These are phyloP conservation scores for Trypanosoma platydactyli DNA, from an alignment of 208 protist genomes.

Conservation along the genomic window DNA sequence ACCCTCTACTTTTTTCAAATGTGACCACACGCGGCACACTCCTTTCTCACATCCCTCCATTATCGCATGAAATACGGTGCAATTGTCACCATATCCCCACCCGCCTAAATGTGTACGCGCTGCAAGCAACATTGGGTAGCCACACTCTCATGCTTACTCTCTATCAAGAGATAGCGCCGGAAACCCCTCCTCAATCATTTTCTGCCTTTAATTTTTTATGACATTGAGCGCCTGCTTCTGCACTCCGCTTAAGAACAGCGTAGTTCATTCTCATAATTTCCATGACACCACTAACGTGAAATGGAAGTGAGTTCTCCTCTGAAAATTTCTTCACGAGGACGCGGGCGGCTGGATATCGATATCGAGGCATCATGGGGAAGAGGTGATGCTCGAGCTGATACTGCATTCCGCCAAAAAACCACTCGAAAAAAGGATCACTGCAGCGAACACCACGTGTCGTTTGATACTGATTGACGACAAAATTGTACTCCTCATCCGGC, in stretches of 20 bases:
- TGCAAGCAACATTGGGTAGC: too few relatives aligned
- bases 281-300: slow-evolving; percentile 63
- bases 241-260: slow-evolving; percentile 40
- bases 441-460: slow-evolving; percentile 73
- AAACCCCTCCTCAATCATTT: neutral
- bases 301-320: slow-evolving; percentile 67
- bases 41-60: too few relatives aligned
- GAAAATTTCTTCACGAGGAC: slow-evolving; percentile 73
- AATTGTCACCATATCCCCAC: too few relatives aligned
- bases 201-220: slow-evolving; percentile 3
- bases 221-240: neutral
- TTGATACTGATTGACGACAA: slow-evolving; percentile 76
- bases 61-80: too few relatives aligned
- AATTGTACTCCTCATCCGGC: slow-evolving; percentile 69
- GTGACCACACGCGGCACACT: too few relatives aligned
- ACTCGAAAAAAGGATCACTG: slow-evolving; percentile 71
- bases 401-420: slow-evolving; percentile 85
- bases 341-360: slow-evolving; percentile 66
- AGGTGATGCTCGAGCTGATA: slow-evolving; percentile 88
- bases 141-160: too few relatives aligned
- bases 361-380: slow-evolving; percentile 66
- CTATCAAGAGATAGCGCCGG: neutral
- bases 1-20: too few relatives aligned
- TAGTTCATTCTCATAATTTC: slow-evolving; percentile 74
- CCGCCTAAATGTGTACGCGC: too few relatives aligned